phyloP scores from a whole-genome alignment of 345 rosid species.

The Eutrema heterophyllum region DNA sequence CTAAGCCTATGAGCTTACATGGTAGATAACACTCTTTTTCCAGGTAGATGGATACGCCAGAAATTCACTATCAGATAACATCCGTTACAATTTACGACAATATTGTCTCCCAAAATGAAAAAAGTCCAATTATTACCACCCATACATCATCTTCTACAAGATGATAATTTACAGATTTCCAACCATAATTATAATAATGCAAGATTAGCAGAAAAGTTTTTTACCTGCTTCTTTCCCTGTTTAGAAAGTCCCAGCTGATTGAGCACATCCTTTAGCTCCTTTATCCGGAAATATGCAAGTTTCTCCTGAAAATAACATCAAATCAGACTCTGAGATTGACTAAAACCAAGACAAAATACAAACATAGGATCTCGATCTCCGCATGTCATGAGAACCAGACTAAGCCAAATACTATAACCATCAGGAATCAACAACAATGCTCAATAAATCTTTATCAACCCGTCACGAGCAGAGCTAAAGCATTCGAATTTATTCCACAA shows the following conservation, averaged over 20 bases:
- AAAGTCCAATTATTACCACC: background rate
- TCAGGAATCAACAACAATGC: background rate
- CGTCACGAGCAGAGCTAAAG: background rate
- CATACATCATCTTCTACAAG: background rate
- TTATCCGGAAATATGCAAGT: constrained; percentile 75
- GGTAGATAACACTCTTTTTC: background rate
- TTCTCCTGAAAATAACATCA: constrained; percentile 52
- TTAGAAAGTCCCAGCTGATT: constrained; percentile 79
- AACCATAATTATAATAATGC: background rate
- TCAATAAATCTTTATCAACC: background rate
- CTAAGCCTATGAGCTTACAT: background rate
- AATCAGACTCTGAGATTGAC: background rate
- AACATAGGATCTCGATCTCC: background rate
- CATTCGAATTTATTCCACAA: background rate
- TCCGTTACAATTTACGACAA: background rate
- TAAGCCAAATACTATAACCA: background rate
- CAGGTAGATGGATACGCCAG: background rate
- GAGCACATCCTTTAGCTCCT: constrained; percentile 92
- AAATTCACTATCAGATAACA: background rate
- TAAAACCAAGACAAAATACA: background rate
- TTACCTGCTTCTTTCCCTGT: constrained; percentile 97
- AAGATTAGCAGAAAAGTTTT: background rate
- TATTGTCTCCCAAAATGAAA: background rate
- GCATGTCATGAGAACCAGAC: too few relatives aligned
- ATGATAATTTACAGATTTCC: background rate